Percentiles rank a stretch among this genome's conserved stretches.
Evolutionary conservation across 306 rosid species (phyloP).

Genomic region (Gynostemma pentaphyllum): DNA sequence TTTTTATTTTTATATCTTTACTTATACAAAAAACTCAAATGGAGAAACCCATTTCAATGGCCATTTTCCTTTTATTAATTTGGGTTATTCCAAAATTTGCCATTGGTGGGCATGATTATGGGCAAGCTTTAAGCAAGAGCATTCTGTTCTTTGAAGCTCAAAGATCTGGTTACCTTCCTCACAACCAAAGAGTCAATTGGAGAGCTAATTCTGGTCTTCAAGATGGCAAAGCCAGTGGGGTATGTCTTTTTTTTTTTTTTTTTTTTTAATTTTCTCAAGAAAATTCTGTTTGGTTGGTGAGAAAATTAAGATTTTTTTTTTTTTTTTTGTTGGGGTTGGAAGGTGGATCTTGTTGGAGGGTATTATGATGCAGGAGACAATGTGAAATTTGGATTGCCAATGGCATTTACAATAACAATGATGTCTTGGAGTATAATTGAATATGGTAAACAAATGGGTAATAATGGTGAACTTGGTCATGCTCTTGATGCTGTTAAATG

Average conservation of each 20-base stretch:
- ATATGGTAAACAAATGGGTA: slow-evolving; percentile 73
- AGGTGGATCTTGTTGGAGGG: slow-evolving; percentile 96
- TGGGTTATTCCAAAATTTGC: slow-evolving; percentile 26
- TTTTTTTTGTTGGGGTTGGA: slow-evolving; percentile 37
- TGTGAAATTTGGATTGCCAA: slow-evolving; percentile 92
- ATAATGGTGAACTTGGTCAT: slow-evolving; percentile 69
- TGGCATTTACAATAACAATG: slow-evolving; percentile 97
- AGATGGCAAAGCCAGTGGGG: slow-evolving; percentile 94
- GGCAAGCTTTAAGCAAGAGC: slow-evolving; percentile 88
- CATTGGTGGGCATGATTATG: slow-evolving; percentile 68
- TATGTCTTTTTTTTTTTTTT: slow-evolving; percentile 8
- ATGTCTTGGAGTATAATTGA: slow-evolving; percentile 92
- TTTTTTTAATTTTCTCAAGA: background rate
- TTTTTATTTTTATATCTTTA: too few species aligned
- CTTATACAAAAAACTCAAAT: too few species aligned
- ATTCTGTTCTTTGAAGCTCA: slow-evolving; percentile 95
- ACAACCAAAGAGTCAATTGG: slow-evolving; percentile 75
- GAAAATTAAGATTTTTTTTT: background rate
- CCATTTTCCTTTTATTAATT: slow-evolving; percentile 27
- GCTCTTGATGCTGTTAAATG: slow-evolving; percentile 91
- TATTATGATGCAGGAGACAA: slow-evolving; percentile 99
- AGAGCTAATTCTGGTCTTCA: slow-evolving; percentile 76
- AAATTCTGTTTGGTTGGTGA: background rate
- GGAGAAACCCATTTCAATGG: slow-evolving; percentile 19
- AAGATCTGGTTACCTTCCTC: slow-evolving; percentile 90